Evolutionary conservation across 2,329 filamentous ascomycete genomes (phyloP), one percentile per base, ranked within the genome.

Genomic region (Cladosporium velox): DNA sequence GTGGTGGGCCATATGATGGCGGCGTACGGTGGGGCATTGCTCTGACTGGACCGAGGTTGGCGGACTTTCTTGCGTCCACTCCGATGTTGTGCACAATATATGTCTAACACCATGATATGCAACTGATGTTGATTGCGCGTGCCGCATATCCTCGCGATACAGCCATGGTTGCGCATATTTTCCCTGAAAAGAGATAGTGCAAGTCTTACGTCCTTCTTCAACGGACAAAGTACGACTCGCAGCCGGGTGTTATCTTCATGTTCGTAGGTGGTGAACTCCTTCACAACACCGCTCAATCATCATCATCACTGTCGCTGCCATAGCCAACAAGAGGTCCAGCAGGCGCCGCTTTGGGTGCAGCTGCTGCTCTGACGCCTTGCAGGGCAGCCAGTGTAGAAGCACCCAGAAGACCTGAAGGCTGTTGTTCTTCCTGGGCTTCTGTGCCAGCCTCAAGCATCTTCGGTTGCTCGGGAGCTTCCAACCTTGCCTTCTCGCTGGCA

Each of bases 271-370:
- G 3, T 26, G 41, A 21, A 34, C 24, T 28, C 4, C 28, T 32
- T 15, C 24, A n/a, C 8, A n/a, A 21, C 11, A 12, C 18, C 52
- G 3, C 26, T 55, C 52, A 55, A 12, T 34, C 32, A 28, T 66
- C 67, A 26, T 89, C 87, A 70, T 86, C 93, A 75, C 93, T 91
- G 79, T 96, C 93, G 77, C 92, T 97, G 65, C 89, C 93, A 74
- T 99, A 99, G 30, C 86, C 91, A 24, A 97, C 95, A 70, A 98
- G 80, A 7, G 92, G 91, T 1, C 91, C 92, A 21, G 86, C 78
- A 32, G 84, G 79, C 62, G 87, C 82, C 57, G 82, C 78, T 83
- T 64, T 67, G 34, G 52, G 52, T 77, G 76, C 70, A 15, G 61
- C 26, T 71, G 62, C 70, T 72, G 82, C 76, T 18, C 75, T 80